These are phyloP conservation scores for Rhynchosporium graminicola DNA, from an alignment of 2,329 filamentous ascomycete genomes.

Conservation along the genomic window DNA sequence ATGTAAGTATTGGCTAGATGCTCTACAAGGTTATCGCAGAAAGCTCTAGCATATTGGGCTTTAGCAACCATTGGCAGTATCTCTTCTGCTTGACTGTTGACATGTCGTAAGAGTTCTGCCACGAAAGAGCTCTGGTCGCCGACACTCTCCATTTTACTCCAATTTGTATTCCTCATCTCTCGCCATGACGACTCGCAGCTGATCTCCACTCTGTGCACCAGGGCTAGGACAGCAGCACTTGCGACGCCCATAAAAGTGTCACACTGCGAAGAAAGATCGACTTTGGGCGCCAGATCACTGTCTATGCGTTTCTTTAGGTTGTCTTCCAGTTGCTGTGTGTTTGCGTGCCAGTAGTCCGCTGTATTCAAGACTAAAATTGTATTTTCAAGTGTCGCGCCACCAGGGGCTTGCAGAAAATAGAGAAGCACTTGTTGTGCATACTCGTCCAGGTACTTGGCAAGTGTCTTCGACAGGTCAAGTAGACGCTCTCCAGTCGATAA, in stretches of 20 bases:
- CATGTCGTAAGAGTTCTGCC: slow-evolving; percentile 71
- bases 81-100: slow-evolving; percentile 72
- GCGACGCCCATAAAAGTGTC: slow-evolving; percentile 96
- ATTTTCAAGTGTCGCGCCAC: slow-evolving; percentile 66
- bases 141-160: slow-evolving; percentile 90
- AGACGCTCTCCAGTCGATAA: slow-evolving; percentile 87
- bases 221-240: slow-evolving; percentile 77
- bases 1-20: slow-evolving; percentile 78
- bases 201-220: slow-evolving; percentile 81
- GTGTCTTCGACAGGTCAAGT: slow-evolving; percentile 78
- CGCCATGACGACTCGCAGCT: slow-evolving; percentile 87
- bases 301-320: slow-evolving; percentile 92
- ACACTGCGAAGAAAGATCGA: slow-evolving; percentile 90
- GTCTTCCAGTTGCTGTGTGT: slow-evolving; percentile 90
- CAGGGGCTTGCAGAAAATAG: slow-evolving; percentile 57
- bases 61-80: slow-evolving; percentile 80
- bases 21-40: slow-evolving; percentile 95
- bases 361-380: slow-evolving; percentile 89
- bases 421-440: slow-evolving; percentile 93
- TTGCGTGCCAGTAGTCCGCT: slow-evolving; percentile 94
- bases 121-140: slow-evolving; percentile 94
- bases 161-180: slow-evolving; percentile 95
- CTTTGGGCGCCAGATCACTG: slow-evolving; percentile 67
- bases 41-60: slow-evolving; percentile 89
- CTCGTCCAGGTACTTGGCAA: slow-evolving; percentile 92